phyloP scores from a whole-genome alignment of 1,139 yeast genomes.

The Yamadazyma taylorii region DNA sequence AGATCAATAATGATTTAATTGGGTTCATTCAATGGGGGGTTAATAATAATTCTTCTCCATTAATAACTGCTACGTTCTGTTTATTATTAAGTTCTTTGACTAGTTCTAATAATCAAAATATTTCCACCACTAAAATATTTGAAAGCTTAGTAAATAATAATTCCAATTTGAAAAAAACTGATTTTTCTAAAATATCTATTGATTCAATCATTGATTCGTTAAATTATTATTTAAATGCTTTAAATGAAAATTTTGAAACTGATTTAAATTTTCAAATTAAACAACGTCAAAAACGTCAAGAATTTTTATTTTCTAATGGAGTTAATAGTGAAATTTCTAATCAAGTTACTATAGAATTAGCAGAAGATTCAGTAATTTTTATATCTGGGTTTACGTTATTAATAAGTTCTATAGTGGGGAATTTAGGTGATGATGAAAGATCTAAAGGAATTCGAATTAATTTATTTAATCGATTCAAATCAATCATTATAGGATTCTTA shows the following conservation, averaged over 20 bases:
- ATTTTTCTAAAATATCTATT: conserved; percentile 55
- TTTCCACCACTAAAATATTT: conserved; percentile 35
- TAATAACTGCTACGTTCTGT: conserved; percentile 82
- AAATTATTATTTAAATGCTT: conserved; percentile 53
- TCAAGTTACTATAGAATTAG: conserved; percentile 52
- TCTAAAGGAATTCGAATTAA: conserved; percentile 30
- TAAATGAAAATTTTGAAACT: conserved; percentile 43
- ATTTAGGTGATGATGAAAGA: conserved; percentile 26
- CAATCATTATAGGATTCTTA: conserved; percentile 37
- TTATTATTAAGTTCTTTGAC: conserved; percentile 76
- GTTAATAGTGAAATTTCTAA: conserved; percentile 10
- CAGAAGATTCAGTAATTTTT: conserved; percentile 79
- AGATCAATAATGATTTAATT: conserved; percentile 37
- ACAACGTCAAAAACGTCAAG: conserved; percentile 38
- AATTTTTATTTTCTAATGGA: conserved; percentile 28
- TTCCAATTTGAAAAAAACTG: conserved; percentile 33
- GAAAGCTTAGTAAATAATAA: conserved; percentile 37
- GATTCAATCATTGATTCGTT: conserved; percentile 57
- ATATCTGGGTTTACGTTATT: conserved; percentile 66
- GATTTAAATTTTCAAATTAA: conserved; percentile 34
- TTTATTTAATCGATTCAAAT: conserved; percentile 36
- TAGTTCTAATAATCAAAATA: conserved; percentile 55
- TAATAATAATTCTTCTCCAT: conserved; percentile 71
- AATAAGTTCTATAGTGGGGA: conserved; percentile 35
- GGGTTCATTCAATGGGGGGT: conserved; percentile 92